phyloP scores from a whole-genome alignment of 768 basidiomycete species.

The Scleroderma citrinum region DNA sequence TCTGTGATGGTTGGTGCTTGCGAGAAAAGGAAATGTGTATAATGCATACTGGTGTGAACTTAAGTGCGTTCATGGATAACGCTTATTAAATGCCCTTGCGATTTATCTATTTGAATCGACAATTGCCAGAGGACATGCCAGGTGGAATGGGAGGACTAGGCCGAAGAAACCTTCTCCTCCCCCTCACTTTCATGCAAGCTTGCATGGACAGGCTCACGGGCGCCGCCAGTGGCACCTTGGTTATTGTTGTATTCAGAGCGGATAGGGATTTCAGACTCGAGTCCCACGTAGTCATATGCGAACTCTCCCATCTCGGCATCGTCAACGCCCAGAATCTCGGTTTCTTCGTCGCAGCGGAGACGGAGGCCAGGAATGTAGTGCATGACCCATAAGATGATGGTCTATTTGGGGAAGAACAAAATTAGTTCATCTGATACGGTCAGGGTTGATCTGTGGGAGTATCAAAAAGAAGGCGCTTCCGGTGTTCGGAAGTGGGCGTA shows the following conservation, averaged over 20 bases:
- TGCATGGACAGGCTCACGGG: slow-evolving; percentile 31
- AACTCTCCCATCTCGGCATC: slow-evolving; percentile 88
- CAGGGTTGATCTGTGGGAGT: too few relatives aligned
- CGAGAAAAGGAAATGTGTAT: not conserved
- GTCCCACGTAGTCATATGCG: slow-evolving; percentile 80
- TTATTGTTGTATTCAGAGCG: slow-evolving; percentile 26
- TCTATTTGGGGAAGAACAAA: slow-evolving; percentile 32
- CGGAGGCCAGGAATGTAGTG: slow-evolving; percentile 78
- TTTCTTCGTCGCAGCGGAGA: slow-evolving; percentile 60
- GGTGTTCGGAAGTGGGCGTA: not conserved
- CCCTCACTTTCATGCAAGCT: slow-evolving; percentile 24
- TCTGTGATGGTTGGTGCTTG: not conserved
- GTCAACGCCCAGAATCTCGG: slow-evolving; percentile 82
- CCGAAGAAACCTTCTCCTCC: slow-evolving; percentile 17
- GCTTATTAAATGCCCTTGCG: not conserved
- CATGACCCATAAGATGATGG: slow-evolving; percentile 82
- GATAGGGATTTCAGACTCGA: slow-evolving; percentile 47
- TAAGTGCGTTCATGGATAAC: not conserved
- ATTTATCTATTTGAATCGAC: not conserved
- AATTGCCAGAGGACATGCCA: too few relatives aligned
- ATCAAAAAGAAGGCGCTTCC: too few relatives aligned
- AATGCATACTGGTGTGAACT: not conserved
- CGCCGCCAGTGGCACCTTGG: slow-evolving; percentile 22
- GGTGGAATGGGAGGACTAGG: not conserved
- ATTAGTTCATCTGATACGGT: not conserved